Conservation (phyloP, 2,329 filamentous ascomycete species). For the Aspergillus eucalypticola region DNA sequence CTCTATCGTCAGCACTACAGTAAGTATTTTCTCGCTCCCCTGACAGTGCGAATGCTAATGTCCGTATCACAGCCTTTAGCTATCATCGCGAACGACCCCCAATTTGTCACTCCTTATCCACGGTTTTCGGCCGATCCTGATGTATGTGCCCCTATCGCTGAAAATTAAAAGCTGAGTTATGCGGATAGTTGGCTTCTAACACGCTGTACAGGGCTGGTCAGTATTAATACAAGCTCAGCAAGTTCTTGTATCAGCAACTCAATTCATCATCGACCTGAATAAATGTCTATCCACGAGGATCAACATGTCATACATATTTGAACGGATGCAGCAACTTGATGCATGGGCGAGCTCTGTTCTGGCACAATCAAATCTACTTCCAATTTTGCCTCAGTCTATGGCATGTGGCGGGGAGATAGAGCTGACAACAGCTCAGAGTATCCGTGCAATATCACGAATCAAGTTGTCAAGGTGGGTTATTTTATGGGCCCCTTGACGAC, state of each 20-base stretch:
- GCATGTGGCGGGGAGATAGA: slow-evolving; percentile 35
- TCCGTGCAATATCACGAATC: slow-evolving; percentile 45
- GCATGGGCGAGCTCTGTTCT: slow-evolving; percentile 41
- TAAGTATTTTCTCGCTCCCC: slow-evolving; percentile 22
- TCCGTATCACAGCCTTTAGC: slow-evolving; percentile 39
- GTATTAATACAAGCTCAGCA: slow-evolving; percentile 47
- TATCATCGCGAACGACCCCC: slow-evolving; percentile 45
- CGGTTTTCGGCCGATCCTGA: slow-evolving; percentile 43
- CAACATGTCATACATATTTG: slow-evolving; percentile 41
- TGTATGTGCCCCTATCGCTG: slow-evolving; percentile 27
- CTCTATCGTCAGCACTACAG: slow-evolving; percentile 47
- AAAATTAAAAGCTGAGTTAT: background rate
- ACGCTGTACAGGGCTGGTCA: slow-evolving; percentile 40
- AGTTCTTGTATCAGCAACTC: slow-evolving; percentile 44
- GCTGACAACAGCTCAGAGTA: slow-evolving; percentile 39
- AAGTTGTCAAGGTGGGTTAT: slow-evolving; percentile 44
- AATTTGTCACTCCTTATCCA: slow-evolving; percentile 46
- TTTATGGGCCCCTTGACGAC: background rate
- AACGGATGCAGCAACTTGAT: slow-evolving; percentile 46
- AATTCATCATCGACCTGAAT: slow-evolving; percentile 44
- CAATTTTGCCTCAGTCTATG: slow-evolving; percentile 25
- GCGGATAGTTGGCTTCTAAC: slow-evolving; percentile 17
- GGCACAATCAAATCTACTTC: slow-evolving; percentile 35
- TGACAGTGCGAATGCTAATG: slow-evolving; percentile 11
- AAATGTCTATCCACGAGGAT: slow-evolving; percentile 38